Base-by-base conservation (phyloP, 2,329 filamentous ascomycete genomes). In the Aspergillus pseudoviridinutans region DNA sequence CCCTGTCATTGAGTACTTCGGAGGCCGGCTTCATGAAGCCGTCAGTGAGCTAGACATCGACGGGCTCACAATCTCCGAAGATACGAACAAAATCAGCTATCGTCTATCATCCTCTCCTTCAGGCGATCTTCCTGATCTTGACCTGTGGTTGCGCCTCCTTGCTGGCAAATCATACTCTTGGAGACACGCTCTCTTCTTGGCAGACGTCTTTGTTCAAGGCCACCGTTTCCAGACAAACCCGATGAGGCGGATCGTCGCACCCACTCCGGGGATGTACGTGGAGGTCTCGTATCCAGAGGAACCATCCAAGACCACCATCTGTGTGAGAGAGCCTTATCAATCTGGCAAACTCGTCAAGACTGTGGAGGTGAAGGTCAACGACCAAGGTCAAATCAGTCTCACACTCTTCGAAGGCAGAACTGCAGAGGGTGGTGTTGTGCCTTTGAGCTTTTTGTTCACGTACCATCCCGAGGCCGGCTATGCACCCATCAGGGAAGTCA, bases 141-240 rank as follows among this genome's bases (percentile, higher is more conserved):
- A 96, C 56, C 84, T 87, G 20, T 99, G 94, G 94, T 79, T 97
- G 66, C 84, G 91, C 55, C 85, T 97, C 17, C 83, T 99, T 53
- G 94, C 93, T 44, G 94, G 94, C 20, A 84, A 86, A 51, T 87
- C 83, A 59, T 90, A 92, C 70, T 97, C 90, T 51, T 99, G 94
- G 94, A 87, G 93, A 58, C 91, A 97, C 71, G 94, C 94, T 28
- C 86, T 99, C 58, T 93, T 99, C 76, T 91, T 91, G 58, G 89
- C 92, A 0, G 93, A 99, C 65, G 89, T 97, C 28, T 88, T 97
- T 63, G 90, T 97, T 4, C 94, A 99, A 76, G 94, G 92, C 17
- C 89, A 96, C 74, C 92, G 95, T 71, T 97, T 96, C 80, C 91
- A 97, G 79, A 96, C 91, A 57, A 99, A 99, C 78, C 95, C 94